These are phyloP conservation scores for Babesia ovata DNA, from an alignment of 169 alveolate genomes.

Conservation along the genomic window DNA sequence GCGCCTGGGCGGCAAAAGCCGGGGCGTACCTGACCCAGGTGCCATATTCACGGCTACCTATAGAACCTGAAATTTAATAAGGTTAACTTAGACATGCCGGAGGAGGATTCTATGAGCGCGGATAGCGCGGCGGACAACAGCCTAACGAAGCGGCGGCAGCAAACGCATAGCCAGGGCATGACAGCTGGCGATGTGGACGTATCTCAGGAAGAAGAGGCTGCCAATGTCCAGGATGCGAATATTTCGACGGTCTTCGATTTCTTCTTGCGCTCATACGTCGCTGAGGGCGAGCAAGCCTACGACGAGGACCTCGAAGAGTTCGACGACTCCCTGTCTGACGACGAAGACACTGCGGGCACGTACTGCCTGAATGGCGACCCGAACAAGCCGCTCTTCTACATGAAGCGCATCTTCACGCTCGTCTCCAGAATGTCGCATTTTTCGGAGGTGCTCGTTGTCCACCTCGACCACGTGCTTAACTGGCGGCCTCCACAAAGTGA, in stretches of 20 bases:
- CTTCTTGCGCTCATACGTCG: slow-evolving; percentile 68
- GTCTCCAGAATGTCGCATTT: slow-evolving; percentile 65
- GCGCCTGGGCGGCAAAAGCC: slow-evolving; percentile 3
- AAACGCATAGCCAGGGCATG: slow-evolving; percentile 11
- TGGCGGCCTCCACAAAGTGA: slow-evolving; percentile 74
- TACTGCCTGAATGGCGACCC: slow-evolving; percentile 55
- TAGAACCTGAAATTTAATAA: background rate
- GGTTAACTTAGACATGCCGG: background rate
- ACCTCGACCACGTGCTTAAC: slow-evolving; percentile 71
- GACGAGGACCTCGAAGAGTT: slow-evolving; percentile 50
- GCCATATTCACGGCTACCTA: background rate
- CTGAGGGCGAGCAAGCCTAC: slow-evolving; percentile 23
- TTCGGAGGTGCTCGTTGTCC: slow-evolving; percentile 73
- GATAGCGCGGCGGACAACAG: background rate
- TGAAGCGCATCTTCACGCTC: slow-evolving; percentile 63
- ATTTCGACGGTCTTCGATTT: slow-evolving; percentile 77
- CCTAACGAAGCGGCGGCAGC: background rate
- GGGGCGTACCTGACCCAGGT: background rate
- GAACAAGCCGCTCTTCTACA: slow-evolving; percentile 58
- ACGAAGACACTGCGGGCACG: slow-evolving; percentile 64
- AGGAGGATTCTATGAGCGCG: background rate
- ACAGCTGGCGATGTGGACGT: slow-evolving; percentile 39
- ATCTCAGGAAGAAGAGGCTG: slow-evolving; percentile 69
- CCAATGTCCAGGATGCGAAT: slow-evolving; percentile 78
- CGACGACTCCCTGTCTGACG: slow-evolving; percentile 58